Evolutionary conservation across 163 green algal genomes (phyloP).

Genomic region (Chlorella variabilis): DNA sequence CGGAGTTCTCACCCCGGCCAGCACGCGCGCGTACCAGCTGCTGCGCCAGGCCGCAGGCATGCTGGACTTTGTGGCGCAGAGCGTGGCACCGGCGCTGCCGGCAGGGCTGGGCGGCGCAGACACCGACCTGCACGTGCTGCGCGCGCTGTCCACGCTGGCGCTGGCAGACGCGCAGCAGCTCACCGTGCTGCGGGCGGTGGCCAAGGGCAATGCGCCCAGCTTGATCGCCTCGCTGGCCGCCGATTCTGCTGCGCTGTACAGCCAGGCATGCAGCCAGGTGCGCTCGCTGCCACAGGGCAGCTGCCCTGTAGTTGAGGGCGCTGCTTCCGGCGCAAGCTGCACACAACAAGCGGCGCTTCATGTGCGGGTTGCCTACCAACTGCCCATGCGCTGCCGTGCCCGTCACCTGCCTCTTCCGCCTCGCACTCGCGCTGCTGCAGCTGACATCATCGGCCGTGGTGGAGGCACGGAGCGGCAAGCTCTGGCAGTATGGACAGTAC

Average conservation of each 20-base stretch:
- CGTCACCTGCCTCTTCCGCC: too few species aligned
- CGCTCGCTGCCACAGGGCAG: neutral
- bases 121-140: conserved; percentile 16
- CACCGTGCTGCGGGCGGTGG: conserved; percentile 50
- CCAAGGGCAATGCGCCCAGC: conserved; percentile 51
- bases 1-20: conserved; percentile 28
- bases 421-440: too few species aligned
- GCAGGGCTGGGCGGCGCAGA: neutral
- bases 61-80: conserved; percentile 26
- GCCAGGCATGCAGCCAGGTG: conserved; percentile 29
- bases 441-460: neutral
- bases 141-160: neutral
- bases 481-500: conserved; percentile 46
- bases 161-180: conserved; percentile 59
- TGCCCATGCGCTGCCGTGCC: too few species aligned
- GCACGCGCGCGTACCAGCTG: conserved; percentile 47
- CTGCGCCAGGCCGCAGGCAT: conserved; percentile 48
- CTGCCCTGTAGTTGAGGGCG: too few species aligned
- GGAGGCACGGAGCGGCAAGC: conserved; percentile 26
- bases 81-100: conserved; percentile 26
- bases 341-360: too few species aligned
- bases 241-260: conserved; percentile 46
- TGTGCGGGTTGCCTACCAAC: too few species aligned
- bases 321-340: too few species aligned
- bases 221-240: conserved; percentile 48